Percentiles rank a stretch among this genome's conserved stretches.
Evolutionary conservation across 371 early-diverging fungal species (phyloP).

Genomic region (Paraphysoderma sedebokerense): DNA sequence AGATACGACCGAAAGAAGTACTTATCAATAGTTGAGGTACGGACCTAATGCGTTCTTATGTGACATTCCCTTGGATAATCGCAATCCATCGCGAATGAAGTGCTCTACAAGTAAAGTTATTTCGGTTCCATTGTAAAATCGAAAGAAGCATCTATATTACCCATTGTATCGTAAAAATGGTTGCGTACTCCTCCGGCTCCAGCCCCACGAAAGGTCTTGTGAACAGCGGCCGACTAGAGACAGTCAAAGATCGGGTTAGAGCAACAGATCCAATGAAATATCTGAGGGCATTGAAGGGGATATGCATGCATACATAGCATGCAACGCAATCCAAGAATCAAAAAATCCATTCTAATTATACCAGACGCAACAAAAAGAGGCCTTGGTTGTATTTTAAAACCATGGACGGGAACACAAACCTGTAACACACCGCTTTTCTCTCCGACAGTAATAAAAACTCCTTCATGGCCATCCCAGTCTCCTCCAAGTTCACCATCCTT

Average conservation of each 20-base stretch:
- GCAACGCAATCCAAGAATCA: no score
- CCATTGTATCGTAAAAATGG: conserved; percentile 9
- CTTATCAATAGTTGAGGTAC: no score
- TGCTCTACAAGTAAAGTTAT: conserved; percentile 3
- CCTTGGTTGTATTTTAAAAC: not conserved
- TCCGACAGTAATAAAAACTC: conserved; percentile 14
- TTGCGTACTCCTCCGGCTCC: conserved; percentile 19
- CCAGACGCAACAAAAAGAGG: not conserved
- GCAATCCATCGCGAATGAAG: conserved; percentile 17
- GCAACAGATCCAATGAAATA: no score
- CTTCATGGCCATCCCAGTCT: conserved; percentile 20
- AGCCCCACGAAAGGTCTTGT: conserved; percentile 16
- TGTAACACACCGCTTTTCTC: conserved; percentile 9
- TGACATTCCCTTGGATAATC: conserved; percentile 16
- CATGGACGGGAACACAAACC: not conserved
- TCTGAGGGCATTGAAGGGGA: no score
- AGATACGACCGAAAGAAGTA: not conserved
- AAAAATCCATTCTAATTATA: not conserved
- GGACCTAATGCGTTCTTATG: conserved; percentile 14
- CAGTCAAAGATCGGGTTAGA: not conserved
- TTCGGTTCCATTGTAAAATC: not conserved
- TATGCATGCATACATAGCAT: no score
- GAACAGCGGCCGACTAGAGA: conserved; percentile 12
- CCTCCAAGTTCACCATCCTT: conserved; percentile 1
- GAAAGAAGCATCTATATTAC: not conserved